Evolutionary conservation across 371 early-diverging fungal genomes (phyloP), one percentile per base, ranked within the genome.

Genomic region (Mucor mucedo): DNA sequence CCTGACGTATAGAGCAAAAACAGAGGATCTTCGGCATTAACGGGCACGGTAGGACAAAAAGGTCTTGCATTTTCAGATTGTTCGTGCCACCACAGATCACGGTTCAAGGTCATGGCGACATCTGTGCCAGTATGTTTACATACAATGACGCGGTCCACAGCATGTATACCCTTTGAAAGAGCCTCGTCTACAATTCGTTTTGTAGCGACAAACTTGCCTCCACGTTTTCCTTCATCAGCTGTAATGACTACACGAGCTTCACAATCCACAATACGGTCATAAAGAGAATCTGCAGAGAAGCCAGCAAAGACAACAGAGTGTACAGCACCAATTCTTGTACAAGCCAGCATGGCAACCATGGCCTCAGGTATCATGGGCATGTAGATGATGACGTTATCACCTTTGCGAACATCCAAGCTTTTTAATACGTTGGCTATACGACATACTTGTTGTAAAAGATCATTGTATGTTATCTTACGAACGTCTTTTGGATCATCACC

Each of bases 351-450:
- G 4, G 93, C 88, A 57, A 92, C 85, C 1, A 92, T 87, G 3
- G 97, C 93, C 72, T 97, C 92, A 8, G 97, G 96, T 39, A 94
- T 87, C 96, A 95, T 98, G 52, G 98, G 94, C 95, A 98, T 93
- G 74, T 98, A 98, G 60, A 98, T 89, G 33, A 93, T 84, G 10
- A 98, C 95, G 3, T 88, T 89, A 66, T 96, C 94, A 33, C 95
- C 95, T 76, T 94, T 94, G 59, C 84, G 82, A 44, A 96, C 83
- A 8, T 96, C 95, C 49, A 86, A 79, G 39, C 81, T 82, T 50
- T 75, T 77, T n/a, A 98, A 76, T 8, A 91, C 87, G 65, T 94
- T 92, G 55, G 95, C 91, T 28, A 95, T 74, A 40, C 87, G 85
- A 69, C 88, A 87, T 29, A 97, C 95, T 60, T 91, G 76, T 49